phyloP scores from a whole-genome alignment of 352 stramenopile species.

The Globisporangium rhizosaccharum region DNA sequence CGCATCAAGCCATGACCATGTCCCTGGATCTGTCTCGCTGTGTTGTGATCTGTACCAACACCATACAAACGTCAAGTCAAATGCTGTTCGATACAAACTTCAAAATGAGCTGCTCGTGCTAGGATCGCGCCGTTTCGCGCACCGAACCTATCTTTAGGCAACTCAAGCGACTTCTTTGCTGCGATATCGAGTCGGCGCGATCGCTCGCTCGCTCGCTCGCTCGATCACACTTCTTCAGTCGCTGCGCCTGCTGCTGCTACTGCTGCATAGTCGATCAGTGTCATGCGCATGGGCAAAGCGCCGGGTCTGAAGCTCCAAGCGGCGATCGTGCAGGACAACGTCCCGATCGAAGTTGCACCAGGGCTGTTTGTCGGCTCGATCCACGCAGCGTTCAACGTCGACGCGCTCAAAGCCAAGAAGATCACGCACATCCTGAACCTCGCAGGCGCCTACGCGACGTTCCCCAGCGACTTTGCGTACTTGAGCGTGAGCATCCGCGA shows the following conservation, averaged over 20 bases:
- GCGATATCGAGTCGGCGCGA: constrained; percentile 3
- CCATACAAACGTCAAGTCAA: no score
- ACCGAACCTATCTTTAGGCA: no score
- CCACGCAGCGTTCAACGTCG: constrained; percentile 84
- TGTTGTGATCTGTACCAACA: no score
- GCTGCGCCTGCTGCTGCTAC: background rate
- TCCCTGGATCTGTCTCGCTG: no score
- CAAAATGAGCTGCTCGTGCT: no score
- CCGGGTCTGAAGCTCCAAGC: constrained; percentile 54
- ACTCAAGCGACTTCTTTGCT: no score
- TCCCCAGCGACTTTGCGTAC: constrained; percentile 87
- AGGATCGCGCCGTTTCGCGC: no score
- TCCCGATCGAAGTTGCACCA: constrained; percentile 60
- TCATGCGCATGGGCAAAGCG: constrained; percentile 42
- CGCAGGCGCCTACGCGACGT: constrained; percentile 79
- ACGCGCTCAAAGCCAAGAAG: constrained; percentile 61
- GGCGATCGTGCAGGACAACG: constrained; percentile 80
- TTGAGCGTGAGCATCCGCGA: constrained; percentile 86
- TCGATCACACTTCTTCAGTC: background rate
- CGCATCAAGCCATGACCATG: no score
- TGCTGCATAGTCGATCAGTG: background rate
- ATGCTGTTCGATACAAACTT: no score
- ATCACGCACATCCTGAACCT: constrained; percentile 88
- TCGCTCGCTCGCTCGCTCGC: no score
- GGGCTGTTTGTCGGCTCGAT: constrained; percentile 84